These are phyloP conservation scores for Pneumocystis carinii DNA, from an alignment of 1,139 yeast genomes.

Conservation along the genomic window DNA sequence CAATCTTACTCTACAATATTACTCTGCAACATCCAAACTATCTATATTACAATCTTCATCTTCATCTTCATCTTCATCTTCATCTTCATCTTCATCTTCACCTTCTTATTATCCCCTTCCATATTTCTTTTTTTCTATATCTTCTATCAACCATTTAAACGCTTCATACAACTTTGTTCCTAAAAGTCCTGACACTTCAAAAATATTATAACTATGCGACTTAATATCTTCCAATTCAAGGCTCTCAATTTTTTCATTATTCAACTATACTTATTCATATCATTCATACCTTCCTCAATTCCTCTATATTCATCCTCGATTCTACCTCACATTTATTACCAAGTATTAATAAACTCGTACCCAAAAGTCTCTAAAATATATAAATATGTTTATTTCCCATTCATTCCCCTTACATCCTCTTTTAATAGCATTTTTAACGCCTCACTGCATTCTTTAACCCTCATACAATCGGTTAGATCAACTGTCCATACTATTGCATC, in stretches of 20 bases:
- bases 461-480: constrained; percentile 52
- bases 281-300: constrained; percentile 15
- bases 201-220: constrained; percentile 36
- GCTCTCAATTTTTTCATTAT: constrained; percentile 23
- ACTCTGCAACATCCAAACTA: too few relatives aligned
- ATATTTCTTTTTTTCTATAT: constrained; percentile 11
- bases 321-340: constrained; percentile 33
- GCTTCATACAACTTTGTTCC: constrained; percentile 36
- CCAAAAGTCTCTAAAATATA: constrained; percentile 32
- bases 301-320: constrained; percentile 16
- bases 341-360: constrained; percentile 37
- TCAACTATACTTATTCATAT: constrained; percentile 26
- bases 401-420: constrained; percentile 34
- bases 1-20: too few relatives aligned
- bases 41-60: too few relatives aligned
- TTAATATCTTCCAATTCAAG: constrained; percentile 27
- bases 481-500: constrained; percentile 87
- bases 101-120: neutral
- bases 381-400: neutral
- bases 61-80: too few relatives aligned
- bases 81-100: neutral
- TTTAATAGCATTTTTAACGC: constrained; percentile 49
- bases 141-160: constrained; percentile 37
- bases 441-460: constrained; percentile 37
- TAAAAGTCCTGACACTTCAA: constrained; percentile 42